Conservation (phyloP, 116 monocot genomes). For the Cymodocea nodosa region DNA sequence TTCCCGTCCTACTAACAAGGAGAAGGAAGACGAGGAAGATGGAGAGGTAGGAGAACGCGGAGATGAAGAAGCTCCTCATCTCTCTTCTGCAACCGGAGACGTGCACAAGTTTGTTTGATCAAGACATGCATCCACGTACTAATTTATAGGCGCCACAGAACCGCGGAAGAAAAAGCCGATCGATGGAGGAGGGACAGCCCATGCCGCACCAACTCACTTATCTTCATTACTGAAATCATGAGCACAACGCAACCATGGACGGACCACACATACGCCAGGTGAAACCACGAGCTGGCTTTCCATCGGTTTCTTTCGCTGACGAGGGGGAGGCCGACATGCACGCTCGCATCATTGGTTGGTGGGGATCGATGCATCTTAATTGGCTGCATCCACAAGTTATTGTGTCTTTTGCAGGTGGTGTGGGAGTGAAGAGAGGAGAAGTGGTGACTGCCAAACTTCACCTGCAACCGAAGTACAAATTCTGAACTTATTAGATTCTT, state of each 20-base stretch:
- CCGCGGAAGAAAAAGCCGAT: not conserved
- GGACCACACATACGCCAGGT: not conserved
- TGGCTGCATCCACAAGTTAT: not conserved
- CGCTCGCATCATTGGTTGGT: not conserved
- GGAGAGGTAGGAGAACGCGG: not conserved
- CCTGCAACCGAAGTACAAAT: not conserved
- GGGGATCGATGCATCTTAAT: not conserved
- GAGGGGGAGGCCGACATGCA: not conserved
- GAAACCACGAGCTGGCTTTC: not conserved
- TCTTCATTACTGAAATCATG: no score
- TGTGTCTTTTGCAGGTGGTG: not conserved
- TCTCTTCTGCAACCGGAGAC: not conserved
- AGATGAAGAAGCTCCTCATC: not conserved
- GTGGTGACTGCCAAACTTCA: not conserved
- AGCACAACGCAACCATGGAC: no score
- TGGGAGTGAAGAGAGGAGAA: not conserved
- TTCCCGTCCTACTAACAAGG: not conserved
- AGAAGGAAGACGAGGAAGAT: conserved; percentile 5
- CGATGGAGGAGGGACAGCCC: no score
- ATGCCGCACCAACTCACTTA: no score
- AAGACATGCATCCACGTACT: not conserved
- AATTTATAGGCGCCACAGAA: not conserved
- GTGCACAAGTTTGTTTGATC: not conserved
- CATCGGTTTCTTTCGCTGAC: not conserved
- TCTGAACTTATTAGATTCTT: no score